Evolutionary conservation across 768 basidiomycete genomes (phyloP).

Genomic region (Tricholoma furcatifolium): DNA sequence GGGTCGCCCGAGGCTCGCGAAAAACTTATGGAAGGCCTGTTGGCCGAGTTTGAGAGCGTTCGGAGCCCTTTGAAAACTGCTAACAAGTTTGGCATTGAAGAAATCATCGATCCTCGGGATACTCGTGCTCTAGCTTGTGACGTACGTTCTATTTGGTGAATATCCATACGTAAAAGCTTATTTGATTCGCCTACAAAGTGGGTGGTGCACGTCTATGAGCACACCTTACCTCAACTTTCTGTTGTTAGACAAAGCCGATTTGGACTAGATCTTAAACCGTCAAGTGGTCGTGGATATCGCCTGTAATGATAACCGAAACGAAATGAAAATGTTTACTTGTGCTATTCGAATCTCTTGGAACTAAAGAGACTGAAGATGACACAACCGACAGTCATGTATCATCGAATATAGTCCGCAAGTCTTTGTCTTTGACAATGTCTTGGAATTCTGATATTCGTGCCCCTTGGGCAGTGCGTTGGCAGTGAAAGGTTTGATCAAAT

Average conservation of each 20-base stretch:
- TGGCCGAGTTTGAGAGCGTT: constrained; percentile 35
- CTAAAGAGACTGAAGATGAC: too few species aligned
- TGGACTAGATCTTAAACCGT: constrained; percentile 28
- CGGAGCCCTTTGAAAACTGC: constrained; percentile 38
- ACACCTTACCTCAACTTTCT: constrained; percentile 33
- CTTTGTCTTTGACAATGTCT: too few species aligned
- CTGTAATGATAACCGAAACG: constrained; percentile 2
- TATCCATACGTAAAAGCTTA: neutral
- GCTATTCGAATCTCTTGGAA: too few species aligned
- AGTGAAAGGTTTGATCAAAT: too few species aligned
- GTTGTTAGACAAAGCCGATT: constrained; percentile 24
- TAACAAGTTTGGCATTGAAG: constrained; percentile 38
- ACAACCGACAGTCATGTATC: too few species aligned
- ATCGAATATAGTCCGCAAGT: too few species aligned
- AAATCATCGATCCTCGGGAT: constrained; percentile 41
- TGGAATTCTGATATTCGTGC: too few species aligned
- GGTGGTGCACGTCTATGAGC: constrained; percentile 30
- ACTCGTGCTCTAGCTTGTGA: constrained; percentile 36
- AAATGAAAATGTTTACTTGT: too few species aligned
- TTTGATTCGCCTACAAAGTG: constrained; percentile 27
- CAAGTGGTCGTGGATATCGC: constrained; percentile 28
- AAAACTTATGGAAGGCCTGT: constrained; percentile 31
- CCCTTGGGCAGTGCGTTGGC: too few species aligned
- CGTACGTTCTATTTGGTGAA: constrained; percentile 21
- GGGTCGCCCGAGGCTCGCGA: constrained; percentile 30